Evolutionary conservation across 2,329 filamentous ascomycete species (phyloP).

Genomic region (Penicillium sclerotiorum): DNA sequence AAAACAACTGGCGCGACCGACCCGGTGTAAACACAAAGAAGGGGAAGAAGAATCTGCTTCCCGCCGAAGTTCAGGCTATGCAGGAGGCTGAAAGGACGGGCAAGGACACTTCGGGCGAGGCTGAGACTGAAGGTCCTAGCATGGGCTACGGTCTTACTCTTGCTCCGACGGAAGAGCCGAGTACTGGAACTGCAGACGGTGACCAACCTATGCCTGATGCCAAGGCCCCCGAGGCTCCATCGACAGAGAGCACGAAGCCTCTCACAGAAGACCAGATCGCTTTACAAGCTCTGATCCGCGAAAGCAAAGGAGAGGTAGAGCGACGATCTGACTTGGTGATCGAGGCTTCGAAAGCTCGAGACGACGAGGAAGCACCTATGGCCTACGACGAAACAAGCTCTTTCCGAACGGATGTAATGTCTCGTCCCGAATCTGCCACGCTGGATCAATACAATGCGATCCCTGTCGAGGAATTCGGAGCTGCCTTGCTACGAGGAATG

Average conservation of each 20-base stretch:
- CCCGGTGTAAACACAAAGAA: constrained; percentile 54
- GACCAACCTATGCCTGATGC: constrained; percentile 33
- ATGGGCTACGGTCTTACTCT: constrained; percentile 59
- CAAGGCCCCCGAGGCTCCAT: constrained; percentile 20
- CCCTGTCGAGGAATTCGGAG: constrained; percentile 92
- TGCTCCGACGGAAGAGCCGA: constrained; percentile 30
- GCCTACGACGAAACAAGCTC: constrained; percentile 55
- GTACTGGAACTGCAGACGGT: constrained; percentile 22
- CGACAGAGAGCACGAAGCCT: constrained; percentile 30
- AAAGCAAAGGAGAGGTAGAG: constrained; percentile 47
- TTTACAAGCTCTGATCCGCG: constrained; percentile 67
- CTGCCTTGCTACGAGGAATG: constrained; percentile 87
- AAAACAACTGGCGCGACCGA: constrained; percentile 71
- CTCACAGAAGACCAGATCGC: constrained; percentile 65
- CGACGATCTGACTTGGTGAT: constrained; percentile 58
- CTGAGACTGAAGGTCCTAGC: constrained; percentile 56
- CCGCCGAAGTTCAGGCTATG: constrained; percentile 56
- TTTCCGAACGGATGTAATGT: constrained; percentile 69
- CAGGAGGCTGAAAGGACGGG: constrained; percentile 45
- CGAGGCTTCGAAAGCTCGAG: constrained; percentile 32
- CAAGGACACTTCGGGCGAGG: constrained; percentile 31
- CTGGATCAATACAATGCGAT: constrained; percentile 85
- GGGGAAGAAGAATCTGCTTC: constrained; percentile 63
- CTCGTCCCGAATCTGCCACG: constrained; percentile 73
- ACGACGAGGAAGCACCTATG: constrained; percentile 20